A percentile compares a stretch with the other conserved stretches of the same genome.
Conservation (phyloP, 2,329 filamentous ascomycete species). For the Botrytis galanthina region DNA sequence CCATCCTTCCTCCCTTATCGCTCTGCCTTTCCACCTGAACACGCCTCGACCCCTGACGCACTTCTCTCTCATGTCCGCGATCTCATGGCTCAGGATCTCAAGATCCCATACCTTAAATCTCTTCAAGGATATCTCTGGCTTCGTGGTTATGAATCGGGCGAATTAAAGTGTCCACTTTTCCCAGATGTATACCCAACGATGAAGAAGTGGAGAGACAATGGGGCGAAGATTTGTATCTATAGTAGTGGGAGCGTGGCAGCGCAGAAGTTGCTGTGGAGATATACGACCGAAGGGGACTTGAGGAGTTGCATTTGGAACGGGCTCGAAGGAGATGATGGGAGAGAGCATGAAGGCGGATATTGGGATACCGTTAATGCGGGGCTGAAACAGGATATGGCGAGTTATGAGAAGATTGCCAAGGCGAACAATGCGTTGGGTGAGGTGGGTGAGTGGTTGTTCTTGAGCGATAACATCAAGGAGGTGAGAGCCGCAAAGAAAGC, state of each 20-base stretch:
- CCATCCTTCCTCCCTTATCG: conserved; percentile 65
- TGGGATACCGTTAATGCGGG: conserved; percentile 83
- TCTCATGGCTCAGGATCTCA: conserved; percentile 69
- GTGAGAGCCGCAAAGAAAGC: conserved; percentile 60
- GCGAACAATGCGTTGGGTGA: conserved; percentile 42
- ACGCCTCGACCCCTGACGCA: conserved; percentile 55
- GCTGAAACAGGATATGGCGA: conserved; percentile 63
- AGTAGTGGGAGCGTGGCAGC: conserved; percentile 78
- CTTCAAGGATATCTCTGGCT: conserved; percentile 80
- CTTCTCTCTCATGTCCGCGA: conserved; percentile 68
- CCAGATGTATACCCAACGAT: conserved; percentile 68
- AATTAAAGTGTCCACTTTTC: conserved; percentile 71
- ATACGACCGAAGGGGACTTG: conserved; percentile 59
- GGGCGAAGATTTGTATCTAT: conserved; percentile 60
- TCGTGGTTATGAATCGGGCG: conserved; percentile 67
- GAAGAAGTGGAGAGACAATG: conserved; percentile 55
- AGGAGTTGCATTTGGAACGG: conserved; percentile 59
- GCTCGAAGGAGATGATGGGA: conserved; percentile 80
- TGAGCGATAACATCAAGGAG: conserved; percentile 76
- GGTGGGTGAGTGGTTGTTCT: conserved; percentile 64
- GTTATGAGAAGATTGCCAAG: conserved; percentile 52
- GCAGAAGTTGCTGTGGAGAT: conserved; percentile 75
- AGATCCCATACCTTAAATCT: conserved; percentile 73
- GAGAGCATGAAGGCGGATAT: conserved; percentile 67
- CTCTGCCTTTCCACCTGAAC: conserved; percentile 66